A percentile compares a stretch with the other conserved stretches of the same genome.
phyloP scores from a whole-genome alignment of 2,329 filamentous ascomycete genomes.

The Xylaria polymorpha region DNA sequence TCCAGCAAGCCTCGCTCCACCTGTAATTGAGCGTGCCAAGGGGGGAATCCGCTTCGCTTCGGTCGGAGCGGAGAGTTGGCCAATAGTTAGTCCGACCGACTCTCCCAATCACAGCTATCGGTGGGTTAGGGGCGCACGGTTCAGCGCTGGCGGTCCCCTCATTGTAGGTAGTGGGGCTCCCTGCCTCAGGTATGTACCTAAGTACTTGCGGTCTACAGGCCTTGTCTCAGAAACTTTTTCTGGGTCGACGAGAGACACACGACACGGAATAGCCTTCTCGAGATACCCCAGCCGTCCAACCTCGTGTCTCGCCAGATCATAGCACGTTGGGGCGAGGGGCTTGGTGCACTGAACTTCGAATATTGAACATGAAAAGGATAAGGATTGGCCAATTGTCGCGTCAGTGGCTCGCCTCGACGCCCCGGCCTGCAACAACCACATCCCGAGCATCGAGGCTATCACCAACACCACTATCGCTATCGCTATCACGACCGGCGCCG shows the following conservation, averaged over 20 bases:
- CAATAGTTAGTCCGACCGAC: slow-evolving; percentile 40
- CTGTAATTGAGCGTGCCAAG: slow-evolving; percentile 13
- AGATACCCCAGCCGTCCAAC: slow-evolving; percentile 38
- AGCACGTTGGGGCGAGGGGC: slow-evolving; percentile 44
- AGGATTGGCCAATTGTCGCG: slow-evolving; percentile 68
- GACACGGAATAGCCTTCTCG: slow-evolving; percentile 35
- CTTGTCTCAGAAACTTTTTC: slow-evolving; percentile 49
- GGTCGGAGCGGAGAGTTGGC: slow-evolving; percentile 37
- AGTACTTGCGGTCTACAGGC: slow-evolving; percentile 29
- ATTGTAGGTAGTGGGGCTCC: neutral
- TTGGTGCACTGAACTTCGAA: slow-evolving; percentile 28
- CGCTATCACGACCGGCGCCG: neutral
- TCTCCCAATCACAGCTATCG: neutral
- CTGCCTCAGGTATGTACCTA: neutral
- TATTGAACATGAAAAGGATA: slow-evolving; percentile 68
- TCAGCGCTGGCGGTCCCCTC: slow-evolving; percentile 10
- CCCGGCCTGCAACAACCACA: slow-evolving; percentile 58
- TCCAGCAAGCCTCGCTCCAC: slow-evolving; percentile 9
- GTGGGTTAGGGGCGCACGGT: slow-evolving; percentile 27
- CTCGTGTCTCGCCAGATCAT: slow-evolving; percentile 40
- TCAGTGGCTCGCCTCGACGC: slow-evolving; percentile 63
- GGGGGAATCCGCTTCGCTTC: slow-evolving; percentile 26
- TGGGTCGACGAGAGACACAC: slow-evolving; percentile 45
- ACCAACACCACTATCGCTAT: slow-evolving; percentile 27
- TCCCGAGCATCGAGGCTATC: slow-evolving; percentile 41